These are phyloP conservation scores for Lactarius indigo DNA, from an alignment of 768 basidiomycete genomes.

Conservation along the genomic window DNA sequence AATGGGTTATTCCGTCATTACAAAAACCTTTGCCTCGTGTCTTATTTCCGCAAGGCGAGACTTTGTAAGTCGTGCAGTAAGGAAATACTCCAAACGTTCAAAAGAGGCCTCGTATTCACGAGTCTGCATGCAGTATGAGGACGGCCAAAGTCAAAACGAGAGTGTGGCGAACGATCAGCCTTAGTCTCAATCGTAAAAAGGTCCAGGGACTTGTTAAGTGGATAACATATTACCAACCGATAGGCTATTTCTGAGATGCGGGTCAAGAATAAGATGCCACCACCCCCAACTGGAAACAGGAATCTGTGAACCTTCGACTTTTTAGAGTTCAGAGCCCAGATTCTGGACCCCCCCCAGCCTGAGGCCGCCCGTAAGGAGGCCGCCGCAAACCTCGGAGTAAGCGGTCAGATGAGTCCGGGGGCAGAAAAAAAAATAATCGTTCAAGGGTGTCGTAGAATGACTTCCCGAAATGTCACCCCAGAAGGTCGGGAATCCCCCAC, in stretches of 20 bases:
- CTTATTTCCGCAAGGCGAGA: neutral
- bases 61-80: neutral
- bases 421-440: slow-evolving; percentile 1
- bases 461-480: slow-evolving; percentile 11
- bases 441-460: slow-evolving; percentile 2
- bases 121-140: neutral
- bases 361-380: slow-evolving; percentile 9
- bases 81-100: slow-evolving; percentile 1
- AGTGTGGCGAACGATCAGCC: neutral
- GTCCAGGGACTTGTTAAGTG: neutral
- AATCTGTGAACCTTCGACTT: neutral
- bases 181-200: neutral
- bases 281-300: slow-evolving; percentile 2
- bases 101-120: neutral
- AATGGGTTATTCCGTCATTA: slow-evolving; percentile 3
- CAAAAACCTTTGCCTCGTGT: slow-evolving; percentile 17
- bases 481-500: slow-evolving; percentile 6
- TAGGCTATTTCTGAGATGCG: neutral
- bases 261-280: neutral
- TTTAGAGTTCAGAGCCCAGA: slow-evolving; percentile 19
- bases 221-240: neutral
- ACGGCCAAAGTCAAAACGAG: neutral
- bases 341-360: neutral
- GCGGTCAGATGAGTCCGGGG: slow-evolving; percentile 19
- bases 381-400: slow-evolving; percentile 10